Evolutionary conservation across 768 basidiomycete genomes (phyloP).

Genomic region (Krasilnikovozyma curviuscula): DNA sequence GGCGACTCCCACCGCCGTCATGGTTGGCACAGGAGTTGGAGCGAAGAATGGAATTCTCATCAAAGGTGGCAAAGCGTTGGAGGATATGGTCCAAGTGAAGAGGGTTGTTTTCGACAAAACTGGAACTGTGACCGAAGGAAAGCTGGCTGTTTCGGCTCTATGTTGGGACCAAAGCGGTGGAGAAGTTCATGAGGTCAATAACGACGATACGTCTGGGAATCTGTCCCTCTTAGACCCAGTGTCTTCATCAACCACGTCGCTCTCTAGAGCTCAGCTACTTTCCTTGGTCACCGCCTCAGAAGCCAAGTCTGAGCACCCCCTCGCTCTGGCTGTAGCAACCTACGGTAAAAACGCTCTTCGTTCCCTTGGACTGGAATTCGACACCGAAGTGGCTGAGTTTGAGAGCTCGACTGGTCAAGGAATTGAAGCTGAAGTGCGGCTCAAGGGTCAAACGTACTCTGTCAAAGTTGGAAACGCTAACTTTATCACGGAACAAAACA

Average conservation of each 20-base stretch:
- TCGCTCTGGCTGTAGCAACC: conserved; percentile 75
- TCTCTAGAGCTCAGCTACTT: conserved; percentile 38
- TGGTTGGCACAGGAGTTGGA: conserved; percentile 96
- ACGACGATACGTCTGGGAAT: background rate
- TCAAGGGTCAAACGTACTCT: conserved; percentile 25
- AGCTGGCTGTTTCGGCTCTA: conserved; percentile 56
- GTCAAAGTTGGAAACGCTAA: conserved; percentile 49
- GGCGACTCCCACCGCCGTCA: conserved; percentile 92
- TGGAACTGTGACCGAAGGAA: conserved; percentile 90
- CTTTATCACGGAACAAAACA: conserved; percentile 36
- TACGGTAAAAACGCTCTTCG: conserved; percentile 38
- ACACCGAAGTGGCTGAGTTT: conserved; percentile 48
- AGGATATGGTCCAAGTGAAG: conserved; percentile 66
- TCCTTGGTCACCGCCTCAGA: conserved; percentile 74
- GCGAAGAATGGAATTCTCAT: conserved; percentile 94
- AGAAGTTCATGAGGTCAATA: background rate
- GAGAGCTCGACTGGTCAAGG: conserved; percentile 80
- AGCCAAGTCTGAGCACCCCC: conserved; percentile 82
- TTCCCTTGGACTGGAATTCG: conserved; percentile 19
- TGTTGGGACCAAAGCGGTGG: conserved; percentile 39
- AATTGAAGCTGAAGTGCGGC: conserved; percentile 47
- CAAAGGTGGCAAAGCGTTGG: conserved; percentile 87
- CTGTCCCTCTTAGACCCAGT: background rate
- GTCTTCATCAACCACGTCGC: background rate
- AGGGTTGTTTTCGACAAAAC: conserved; percentile 88